A percentile compares a stretch with the other conserved stretches of the same genome.
phyloP scores from a whole-genome alignment of 345 rosid species.

The Acer saccharum region DNA sequence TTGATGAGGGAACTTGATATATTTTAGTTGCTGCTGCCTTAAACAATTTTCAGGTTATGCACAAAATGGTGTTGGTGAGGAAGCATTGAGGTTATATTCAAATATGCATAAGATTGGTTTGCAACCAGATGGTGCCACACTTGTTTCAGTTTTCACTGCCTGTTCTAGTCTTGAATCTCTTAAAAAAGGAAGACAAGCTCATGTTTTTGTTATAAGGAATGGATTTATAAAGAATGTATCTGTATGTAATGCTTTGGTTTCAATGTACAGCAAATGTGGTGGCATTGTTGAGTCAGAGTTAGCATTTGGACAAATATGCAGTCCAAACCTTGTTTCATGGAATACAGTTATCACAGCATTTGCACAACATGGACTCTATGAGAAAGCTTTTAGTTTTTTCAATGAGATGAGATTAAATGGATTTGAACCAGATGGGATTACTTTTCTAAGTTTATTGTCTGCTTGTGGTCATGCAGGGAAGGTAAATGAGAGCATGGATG shows the following conservation, averaged over 20 bases:
- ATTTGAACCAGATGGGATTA: slow-evolving; percentile 33
- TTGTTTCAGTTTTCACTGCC: slow-evolving; percentile 36
- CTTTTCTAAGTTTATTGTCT: slow-evolving; percentile 37
- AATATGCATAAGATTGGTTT: slow-evolving; percentile 26
- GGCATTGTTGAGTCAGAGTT: slow-evolving; percentile 32
- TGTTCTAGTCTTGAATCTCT: slow-evolving; percentile 35
- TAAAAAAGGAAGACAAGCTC: slow-evolving; percentile 31
- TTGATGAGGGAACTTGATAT: not conserved
- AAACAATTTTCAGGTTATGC: slow-evolving; percentile 27
- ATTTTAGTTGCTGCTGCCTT: not conserved
- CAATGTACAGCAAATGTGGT: slow-evolving; percentile 36
- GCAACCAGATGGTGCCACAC: slow-evolving; percentile 28
- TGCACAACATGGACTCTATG: slow-evolving; percentile 34
- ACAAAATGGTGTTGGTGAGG: slow-evolving; percentile 31
- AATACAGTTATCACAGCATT: slow-evolving; percentile 31
- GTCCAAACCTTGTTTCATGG: slow-evolving; percentile 31
- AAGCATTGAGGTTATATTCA: slow-evolving; percentile 29
- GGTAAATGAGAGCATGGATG: slow-evolving; percentile 25
- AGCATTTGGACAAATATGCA: slow-evolving; percentile 27
- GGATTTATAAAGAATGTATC: slow-evolving; percentile 29
- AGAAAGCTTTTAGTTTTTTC: slow-evolving; percentile 25
- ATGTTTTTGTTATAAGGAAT: slow-evolving; percentile 24
- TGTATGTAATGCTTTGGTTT: slow-evolving; percentile 33
- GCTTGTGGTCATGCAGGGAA: slow-evolving; percentile 35
- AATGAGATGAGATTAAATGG: slow-evolving; percentile 22